Conservation (phyloP, 1,139 yeast genomes). For the Fermentozyma sake region DNA sequence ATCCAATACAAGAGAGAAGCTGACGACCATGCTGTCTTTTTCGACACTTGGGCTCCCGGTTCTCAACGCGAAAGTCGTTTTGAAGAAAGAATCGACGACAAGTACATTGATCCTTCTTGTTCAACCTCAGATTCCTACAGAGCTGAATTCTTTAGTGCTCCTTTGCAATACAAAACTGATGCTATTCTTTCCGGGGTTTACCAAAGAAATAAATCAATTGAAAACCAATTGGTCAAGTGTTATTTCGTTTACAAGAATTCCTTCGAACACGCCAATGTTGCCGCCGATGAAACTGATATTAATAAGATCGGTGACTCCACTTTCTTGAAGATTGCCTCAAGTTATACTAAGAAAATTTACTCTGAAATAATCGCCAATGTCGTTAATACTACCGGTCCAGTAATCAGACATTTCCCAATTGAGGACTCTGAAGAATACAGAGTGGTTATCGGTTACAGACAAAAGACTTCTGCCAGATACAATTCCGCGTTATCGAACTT, state of each 20-base stretch:
- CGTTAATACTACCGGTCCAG: slow-evolving; percentile 83
- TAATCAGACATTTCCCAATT: slow-evolving; percentile 79
- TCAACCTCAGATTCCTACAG: slow-evolving; percentile 45
- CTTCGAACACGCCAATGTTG: slow-evolving; percentile 35
- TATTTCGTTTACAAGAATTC: slow-evolving; percentile 82
- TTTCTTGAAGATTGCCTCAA: slow-evolving; percentile 74
- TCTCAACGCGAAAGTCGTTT: slow-evolving; percentile 36
- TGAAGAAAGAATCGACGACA: slow-evolving; percentile 74
- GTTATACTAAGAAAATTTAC: slow-evolving; percentile 74
- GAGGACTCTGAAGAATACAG: slow-evolving; percentile 78
- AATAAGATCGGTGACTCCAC: slow-evolving; percentile 73
- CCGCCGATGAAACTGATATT: slow-evolving; percentile 45
- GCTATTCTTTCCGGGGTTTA: slow-evolving; percentile 43
- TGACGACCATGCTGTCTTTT: slow-evolving; percentile 87
- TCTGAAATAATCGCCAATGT: slow-evolving; percentile 68
- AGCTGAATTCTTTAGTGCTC: slow-evolving; percentile 80
- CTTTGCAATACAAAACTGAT: slow-evolving; percentile 45
- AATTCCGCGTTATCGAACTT: slow-evolving; percentile 84
- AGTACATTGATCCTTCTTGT: slow-evolving; percentile 60
- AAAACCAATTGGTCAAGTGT: slow-evolving; percentile 56
- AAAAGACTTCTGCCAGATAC: slow-evolving; percentile 80
- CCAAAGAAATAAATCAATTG: slow-evolving; percentile 26
- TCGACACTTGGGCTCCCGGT: slow-evolving; percentile 60
- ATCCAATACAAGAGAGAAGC: slow-evolving; percentile 74
- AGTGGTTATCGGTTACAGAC: slow-evolving; percentile 84